These are phyloP conservation scores for Laguncularia racemosa DNA, from an alignment of 345 rosid genomes.

Conservation along the genomic window DNA sequence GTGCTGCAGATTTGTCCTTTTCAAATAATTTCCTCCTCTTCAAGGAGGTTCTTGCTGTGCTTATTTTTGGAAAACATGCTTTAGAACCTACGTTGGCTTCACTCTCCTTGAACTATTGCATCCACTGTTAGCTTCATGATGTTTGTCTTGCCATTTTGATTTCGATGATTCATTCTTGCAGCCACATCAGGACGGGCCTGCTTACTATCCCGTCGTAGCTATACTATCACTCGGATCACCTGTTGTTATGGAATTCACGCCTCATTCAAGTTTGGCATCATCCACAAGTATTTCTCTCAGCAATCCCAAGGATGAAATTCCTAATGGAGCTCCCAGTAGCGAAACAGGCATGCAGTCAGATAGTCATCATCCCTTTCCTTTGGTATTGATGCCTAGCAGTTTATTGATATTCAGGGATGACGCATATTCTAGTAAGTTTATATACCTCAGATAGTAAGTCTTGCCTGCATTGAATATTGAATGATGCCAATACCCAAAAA, in stretches of 20 bases:
- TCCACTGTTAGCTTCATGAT: not conserved
- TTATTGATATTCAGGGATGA: conserved; percentile 79
- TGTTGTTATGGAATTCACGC: conserved; percentile 76
- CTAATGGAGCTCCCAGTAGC: conserved; percentile 12
- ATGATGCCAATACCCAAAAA: not conserved
- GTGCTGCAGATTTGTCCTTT: not conserved
- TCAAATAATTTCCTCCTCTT: too few relatives aligned
- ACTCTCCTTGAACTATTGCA: too few relatives aligned
- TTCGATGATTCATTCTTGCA: conserved; percentile 23
- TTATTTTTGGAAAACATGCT: too few relatives aligned
- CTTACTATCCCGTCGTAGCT: conserved; percentile 86
- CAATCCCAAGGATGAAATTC: conserved; percentile 11
- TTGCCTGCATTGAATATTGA: not conserved
- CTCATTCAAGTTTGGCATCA: conserved; percentile 51
- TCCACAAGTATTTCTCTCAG: conserved; percentile 4
- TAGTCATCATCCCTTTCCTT: conserved; percentile 45
- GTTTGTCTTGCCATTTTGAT: conserved; percentile 2
- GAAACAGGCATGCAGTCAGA: conserved; percentile 19
- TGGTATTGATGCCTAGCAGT: conserved; percentile 72
- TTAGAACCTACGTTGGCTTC: too few relatives aligned
- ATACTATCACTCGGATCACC: conserved; percentile 80
- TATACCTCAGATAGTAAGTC: not conserved
- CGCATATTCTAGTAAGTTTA: conserved; percentile 48
- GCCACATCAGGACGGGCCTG: conserved; percentile 97
- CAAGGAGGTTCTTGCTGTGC: too few relatives aligned